Conservation (phyloP, 169 alveolate species). For the Perkinsus marinus region DNA sequence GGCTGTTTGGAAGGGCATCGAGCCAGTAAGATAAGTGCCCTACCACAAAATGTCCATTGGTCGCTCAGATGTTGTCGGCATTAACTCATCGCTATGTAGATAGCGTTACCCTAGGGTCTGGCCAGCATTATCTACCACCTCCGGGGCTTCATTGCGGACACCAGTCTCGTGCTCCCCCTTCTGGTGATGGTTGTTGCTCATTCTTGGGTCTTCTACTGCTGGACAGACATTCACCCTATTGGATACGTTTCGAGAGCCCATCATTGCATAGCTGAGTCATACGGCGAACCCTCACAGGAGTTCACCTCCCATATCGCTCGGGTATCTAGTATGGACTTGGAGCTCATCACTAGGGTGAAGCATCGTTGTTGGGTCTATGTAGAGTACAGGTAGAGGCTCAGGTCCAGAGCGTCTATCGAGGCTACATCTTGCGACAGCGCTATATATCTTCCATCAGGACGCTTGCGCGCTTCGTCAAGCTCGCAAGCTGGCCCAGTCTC, state of each 20-base stretch:
- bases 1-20: background rate
- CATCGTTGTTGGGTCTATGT: background rate
- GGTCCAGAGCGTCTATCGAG: background rate
- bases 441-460: background rate
- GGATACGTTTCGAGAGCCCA: background rate
- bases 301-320: background rate
- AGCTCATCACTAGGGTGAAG: background rate
- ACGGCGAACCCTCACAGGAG: background rate
- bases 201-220: background rate
- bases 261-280: background rate
- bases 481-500: background rate
- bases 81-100: background rate
- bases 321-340: background rate
- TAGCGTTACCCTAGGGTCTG: background rate
- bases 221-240: background rate
- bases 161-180: background rate
- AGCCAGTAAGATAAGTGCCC: background rate
- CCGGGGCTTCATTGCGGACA: background rate
- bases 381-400: background rate
- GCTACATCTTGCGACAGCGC: background rate
- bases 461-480: background rate
- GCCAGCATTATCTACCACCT: background rate
- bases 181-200: background rate
- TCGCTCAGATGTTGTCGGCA: background rate
- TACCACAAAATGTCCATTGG: background rate